Percentiles rank a stretch among this genome's conserved stretches.
These are phyloP conservation scores for Chlamydomonas applanata DNA, from an alignment of 139 green algal species.

Conservation along the genomic window DNA sequence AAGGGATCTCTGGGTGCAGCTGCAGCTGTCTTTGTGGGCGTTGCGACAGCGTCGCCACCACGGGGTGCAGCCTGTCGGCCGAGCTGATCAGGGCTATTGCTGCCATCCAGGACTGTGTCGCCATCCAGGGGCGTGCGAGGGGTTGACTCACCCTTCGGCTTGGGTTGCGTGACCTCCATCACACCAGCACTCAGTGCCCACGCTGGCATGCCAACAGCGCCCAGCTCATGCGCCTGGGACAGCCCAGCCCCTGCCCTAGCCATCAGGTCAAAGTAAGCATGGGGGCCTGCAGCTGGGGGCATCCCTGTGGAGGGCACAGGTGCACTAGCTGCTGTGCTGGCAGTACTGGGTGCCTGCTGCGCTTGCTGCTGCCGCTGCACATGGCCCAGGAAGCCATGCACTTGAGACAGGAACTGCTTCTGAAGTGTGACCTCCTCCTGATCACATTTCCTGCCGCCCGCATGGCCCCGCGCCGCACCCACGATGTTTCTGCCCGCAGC, in stretches of 20 bases:
- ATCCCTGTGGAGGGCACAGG: no score
- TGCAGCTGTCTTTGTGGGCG: no score
- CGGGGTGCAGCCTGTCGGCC: neutral
- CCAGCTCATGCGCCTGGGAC: neutral
- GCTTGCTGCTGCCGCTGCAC: neutral
- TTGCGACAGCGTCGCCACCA: neutral
- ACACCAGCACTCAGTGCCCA: no score
- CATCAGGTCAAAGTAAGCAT: conserved; percentile 14
- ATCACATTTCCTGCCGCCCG: no score
- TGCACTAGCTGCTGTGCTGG: no score
- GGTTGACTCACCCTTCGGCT: no score
- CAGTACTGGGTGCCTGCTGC: neutral
- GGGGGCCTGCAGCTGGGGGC: neutral
- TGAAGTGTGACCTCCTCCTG: neutral
- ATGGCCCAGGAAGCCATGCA: neutral
- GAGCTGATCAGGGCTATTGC: neutral
- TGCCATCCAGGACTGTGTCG: neutral
- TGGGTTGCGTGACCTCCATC: no score
- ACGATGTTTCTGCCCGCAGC: no score
- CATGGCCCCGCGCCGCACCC: no score
- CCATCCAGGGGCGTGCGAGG: no score
- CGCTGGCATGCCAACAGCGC: neutral
- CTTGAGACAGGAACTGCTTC: neutral
- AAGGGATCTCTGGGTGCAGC: no score
- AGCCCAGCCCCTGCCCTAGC: neutral